Conservation (phyloP, 805 yeast species). For the Nakazawaea ambrosiae region DNA sequence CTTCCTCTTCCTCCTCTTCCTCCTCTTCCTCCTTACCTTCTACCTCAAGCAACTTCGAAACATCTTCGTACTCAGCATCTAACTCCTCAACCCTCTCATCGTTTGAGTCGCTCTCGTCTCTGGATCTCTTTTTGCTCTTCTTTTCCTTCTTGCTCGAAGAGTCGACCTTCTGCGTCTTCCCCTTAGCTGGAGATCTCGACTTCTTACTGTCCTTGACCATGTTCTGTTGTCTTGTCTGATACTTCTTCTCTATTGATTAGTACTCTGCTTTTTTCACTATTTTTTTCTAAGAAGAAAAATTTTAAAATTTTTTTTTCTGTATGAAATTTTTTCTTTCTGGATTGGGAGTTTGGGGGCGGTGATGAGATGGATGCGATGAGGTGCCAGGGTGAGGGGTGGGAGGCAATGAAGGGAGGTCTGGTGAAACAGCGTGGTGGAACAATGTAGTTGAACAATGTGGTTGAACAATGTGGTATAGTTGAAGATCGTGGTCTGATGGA, state of each 20-base stretch:
- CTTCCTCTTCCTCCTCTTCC: constrained; percentile 18
- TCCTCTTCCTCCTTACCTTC: constrained; percentile 24
- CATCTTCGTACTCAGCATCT: constrained; percentile 52
- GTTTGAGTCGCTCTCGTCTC: constrained; percentile 21
- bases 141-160: not conserved
- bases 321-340: not conserved
- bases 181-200: not conserved
- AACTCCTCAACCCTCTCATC: constrained; percentile 29
- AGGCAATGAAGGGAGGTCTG: not conserved
- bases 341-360: too few species aligned
- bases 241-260: not conserved
- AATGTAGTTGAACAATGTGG: too few species aligned
- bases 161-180: too few species aligned
- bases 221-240: too few species aligned
- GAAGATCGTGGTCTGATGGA: too few species aligned
- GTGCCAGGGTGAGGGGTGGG: too few species aligned
- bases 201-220: constrained; percentile 25
- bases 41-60: constrained; percentile 45
- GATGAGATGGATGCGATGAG: too few species aligned
- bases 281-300: not conserved
- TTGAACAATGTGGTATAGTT: too few species aligned
- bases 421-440: too few species aligned
- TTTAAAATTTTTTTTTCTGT: too few species aligned
- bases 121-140: not conserved
- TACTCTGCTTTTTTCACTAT: constrained; percentile 14